Evolutionary conservation across 2,329 filamentous ascomycete genomes (phyloP), one percentile per base, ranked within the genome.

Genomic region (Aspergillus sp.): DNA sequence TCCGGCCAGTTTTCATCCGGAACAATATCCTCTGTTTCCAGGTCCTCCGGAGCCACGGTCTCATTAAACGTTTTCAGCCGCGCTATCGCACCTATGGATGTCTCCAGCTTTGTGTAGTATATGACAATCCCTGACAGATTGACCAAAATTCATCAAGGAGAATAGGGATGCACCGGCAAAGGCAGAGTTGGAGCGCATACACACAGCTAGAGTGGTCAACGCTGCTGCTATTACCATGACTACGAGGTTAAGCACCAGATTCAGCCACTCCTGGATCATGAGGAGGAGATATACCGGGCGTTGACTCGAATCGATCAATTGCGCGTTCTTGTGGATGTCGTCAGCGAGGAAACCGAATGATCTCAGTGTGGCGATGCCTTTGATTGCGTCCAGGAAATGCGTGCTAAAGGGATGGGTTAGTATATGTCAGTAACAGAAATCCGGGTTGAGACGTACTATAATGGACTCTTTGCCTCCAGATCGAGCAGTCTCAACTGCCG

Each of bases 221-320:
- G 74, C 56, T 4, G 30, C 47, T 19, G 47, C 47, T n/a, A 50
- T 39, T 5, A 9, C 30, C 34, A 34, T 64, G 1, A 75, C 76
- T 2, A 78, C 54, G 5, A 79, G 61, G 44, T 77, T 70, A 6
- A 79, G 64, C 0, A 76, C 73, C 1, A 79, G 62, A 0, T 68
- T 72, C 3, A 79, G 68, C 73, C 74, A 76, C 22, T 65, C 60
- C 52, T 76, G 75, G 4, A 72, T 62, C 17, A 67, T 66, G 15
- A 59, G 61, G 1, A 76, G 64, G 7, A 76, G 68, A 53, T 76
- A 77, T n/a, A 62, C 66, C 9, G 73, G 70, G 44, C 65, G 62
- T 51, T 75, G 74, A 5, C 70, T 72, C 5, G 57, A 48, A 40
- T 73, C 68, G 2, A 81, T 66, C 11, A 47, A 34, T 1, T 15